Base-by-base conservation (phyloP, 1,139 yeast species). In the Hemisphaericaspora subhashii region DNA sequence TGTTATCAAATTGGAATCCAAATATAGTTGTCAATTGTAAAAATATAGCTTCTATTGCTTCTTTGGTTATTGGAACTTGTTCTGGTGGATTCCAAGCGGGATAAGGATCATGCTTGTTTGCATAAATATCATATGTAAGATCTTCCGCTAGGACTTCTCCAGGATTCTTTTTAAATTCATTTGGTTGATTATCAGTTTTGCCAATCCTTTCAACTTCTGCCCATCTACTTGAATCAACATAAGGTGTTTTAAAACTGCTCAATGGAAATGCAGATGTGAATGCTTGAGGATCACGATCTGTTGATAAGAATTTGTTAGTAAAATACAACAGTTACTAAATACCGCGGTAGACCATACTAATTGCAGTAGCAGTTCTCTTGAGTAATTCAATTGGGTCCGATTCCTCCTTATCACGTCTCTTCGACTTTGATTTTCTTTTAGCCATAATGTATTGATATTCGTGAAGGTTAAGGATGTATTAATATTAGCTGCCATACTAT, bases 1-100 rank as follows among this genome's bases (percentile, higher is more conserved):
- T 69, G 40, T 76, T 81, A 44, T 82, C 84, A 38, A 59, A 55
- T 50, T 84, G 90, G 50, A 83, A 83, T 0, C 88, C 88, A 62
- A 82, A 83, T n/a, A 75, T 69, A n/a, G 65, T 61, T 0, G 72
- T 62, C 31, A 83, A 52, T 39, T 71, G 74, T 27, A 72, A 63
- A 51, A 83, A 81, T 7, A 81, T 70, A 1, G 68, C 68, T 50
- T 77, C 81, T 31, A 86, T 80, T 32, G 79, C 79, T 38, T 64
- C 69, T 20, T 58, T 50, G 13, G 84, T 64, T 40, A 89, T 73
- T 10, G 96, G 96, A 30, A 84, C 47, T 2, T 44, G 54, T 3
- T 57, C 57, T 1, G 59, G 57, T 6, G 62, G 53, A 9, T 58
- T 55, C 88, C 88, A 83, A 5, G 82, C 63, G 0, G 87, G 86